A percentile compares a stretch with the other conserved stretches of the same genome.
Evolutionary conservation across 108 stramenopile genomes (phyloP).

Genomic region (Chaetoceros tenuissimus): DNA sequence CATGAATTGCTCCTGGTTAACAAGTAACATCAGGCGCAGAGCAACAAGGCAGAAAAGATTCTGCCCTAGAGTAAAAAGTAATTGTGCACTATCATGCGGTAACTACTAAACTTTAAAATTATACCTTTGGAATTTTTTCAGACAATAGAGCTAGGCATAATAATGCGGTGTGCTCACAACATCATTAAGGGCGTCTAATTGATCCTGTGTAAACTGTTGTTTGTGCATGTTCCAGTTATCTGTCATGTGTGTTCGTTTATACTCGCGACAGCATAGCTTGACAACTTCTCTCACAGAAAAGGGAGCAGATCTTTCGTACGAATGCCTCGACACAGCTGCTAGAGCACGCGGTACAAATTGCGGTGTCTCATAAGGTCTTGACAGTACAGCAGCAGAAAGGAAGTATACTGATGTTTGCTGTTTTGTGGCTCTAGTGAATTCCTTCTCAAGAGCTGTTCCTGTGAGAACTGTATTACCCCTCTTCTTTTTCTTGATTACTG

Average conservation of each 20-base stretch:
- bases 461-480: constrained; percentile 9
- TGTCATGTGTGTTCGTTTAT: constrained; percentile 81
- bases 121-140: too few relatives aligned
- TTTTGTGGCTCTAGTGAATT: constrained; percentile 42
- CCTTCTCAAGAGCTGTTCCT: constrained; percentile 23
- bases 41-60: too few relatives aligned
- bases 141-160: too few relatives aligned
- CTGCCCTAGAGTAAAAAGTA: too few relatives aligned
- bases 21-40: too few relatives aligned
- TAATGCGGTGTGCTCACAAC: constrained; percentile 88
- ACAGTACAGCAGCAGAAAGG: constrained; percentile 67
- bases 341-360: constrained; percentile 71
- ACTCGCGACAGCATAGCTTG: constrained; percentile 80
- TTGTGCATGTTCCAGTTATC: constrained; percentile 87
- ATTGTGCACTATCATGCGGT: too few relatives aligned
- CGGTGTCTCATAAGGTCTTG: constrained; percentile 80
- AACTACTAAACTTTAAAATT: too few relatives aligned
- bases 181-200: constrained; percentile 81
- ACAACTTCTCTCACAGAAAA: constrained; percentile 80
- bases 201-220: constrained; percentile 64
- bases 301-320: constrained; percentile 75
- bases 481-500: constrained; percentile 55
- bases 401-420: constrained; percentile 82
- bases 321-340: constrained; percentile 82
- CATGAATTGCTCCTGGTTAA: too few relatives aligned